Conservation (phyloP, 2,329 filamentous ascomycete genomes). For the Cryoendolithus antarcticus region DNA sequence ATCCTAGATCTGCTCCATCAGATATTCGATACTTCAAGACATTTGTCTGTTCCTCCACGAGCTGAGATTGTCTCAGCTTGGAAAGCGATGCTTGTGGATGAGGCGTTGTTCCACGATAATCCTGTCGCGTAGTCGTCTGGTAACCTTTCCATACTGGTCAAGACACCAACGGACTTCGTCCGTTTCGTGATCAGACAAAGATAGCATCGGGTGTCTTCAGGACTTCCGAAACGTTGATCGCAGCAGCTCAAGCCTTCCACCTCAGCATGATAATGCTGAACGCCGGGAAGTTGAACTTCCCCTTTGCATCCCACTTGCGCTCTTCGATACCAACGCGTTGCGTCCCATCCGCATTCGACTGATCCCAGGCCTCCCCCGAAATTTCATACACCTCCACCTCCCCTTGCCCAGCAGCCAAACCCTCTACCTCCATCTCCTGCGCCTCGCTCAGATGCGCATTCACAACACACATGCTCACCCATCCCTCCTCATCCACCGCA, state of each 20-base stretch:
- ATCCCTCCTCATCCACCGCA: slow-evolving; percentile 45
- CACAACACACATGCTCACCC: slow-evolving; percentile 56
- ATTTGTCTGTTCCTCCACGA: too few relatives aligned
- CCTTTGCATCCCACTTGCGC: slow-evolving; percentile 51
- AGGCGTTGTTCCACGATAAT: too few relatives aligned
- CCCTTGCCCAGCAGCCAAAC: background rate
- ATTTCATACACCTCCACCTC: slow-evolving; percentile 51
- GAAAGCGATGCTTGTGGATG: too few relatives aligned
- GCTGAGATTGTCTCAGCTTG: too few relatives aligned
- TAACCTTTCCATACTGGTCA: too few relatives aligned
- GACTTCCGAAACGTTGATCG: background rate
- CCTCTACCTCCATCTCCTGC: slow-evolving; percentile 18
- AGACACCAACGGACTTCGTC: background rate
- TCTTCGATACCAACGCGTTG: slow-evolving; percentile 51
- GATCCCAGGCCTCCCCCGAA: slow-evolving; percentile 42
- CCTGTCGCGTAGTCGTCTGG: too few relatives aligned
- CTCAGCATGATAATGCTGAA: slow-evolving; percentile 58
- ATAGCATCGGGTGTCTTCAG: too few relatives aligned
- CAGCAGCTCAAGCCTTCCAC: slow-evolving; percentile 31
- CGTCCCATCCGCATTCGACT: slow-evolving; percentile 50
- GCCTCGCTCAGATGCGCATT: slow-evolving; percentile 50
- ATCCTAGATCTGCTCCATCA: too few relatives aligned
- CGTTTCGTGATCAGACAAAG: too few relatives aligned
- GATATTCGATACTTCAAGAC: too few relatives aligned
- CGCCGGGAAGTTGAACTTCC: slow-evolving; percentile 53